Evolutionary conservation across 371 early-diverging fungal species (phyloP), one percentile per base, ranked within the genome.

Genomic region (Choanephora cucurbitarum): DNA sequence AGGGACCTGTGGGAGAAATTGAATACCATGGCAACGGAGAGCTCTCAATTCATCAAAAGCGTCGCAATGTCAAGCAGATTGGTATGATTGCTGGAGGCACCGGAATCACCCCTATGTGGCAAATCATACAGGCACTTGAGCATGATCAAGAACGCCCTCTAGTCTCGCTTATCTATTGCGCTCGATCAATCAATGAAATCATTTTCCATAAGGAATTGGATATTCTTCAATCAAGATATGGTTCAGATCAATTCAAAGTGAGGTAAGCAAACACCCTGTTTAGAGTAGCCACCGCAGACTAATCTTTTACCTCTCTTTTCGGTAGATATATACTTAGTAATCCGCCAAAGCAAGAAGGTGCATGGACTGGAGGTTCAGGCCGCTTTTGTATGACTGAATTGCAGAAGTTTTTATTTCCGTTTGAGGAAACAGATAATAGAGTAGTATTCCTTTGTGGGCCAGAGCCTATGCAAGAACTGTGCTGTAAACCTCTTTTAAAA

Each of bases 381-480:
- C 87, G 69, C 57, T 79, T 95, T 34, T 81, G 65, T 49, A 72
- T 78, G 28, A 82, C 87, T 11, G 74, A 88, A 64, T 64, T 91
- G 62, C 67, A 86, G 67, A 71, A 89, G 64, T 45, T 79, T 67
- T 58, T 89, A 56, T 89, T 89, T 0, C 51, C 58, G 14, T 78
- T 88, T 17, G 73, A 73, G 0, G 69, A 75, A 33, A 66, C 61
- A 8, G 70, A 72, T 52, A 55, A 80, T 49, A 80, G 23, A 15
- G 4, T 88, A 55, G 76, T 95, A 47, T 80, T 92, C 52, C 91
- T 94, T 21, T 97, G 97, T 68, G 97, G 98, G 34, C 96, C 96
- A n/a, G 62, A 69, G 34, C 84, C 84, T 11, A 84, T 95, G 86
- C 11, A 34, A 13, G 39, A 28, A 13, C n/a, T 13, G 5, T 55